Evolutionary conservation across 2,329 filamentous ascomycete genomes (phyloP), one percentile per base, ranked within the genome.

Genomic region (Pseudofabraea citricarpa): DNA sequence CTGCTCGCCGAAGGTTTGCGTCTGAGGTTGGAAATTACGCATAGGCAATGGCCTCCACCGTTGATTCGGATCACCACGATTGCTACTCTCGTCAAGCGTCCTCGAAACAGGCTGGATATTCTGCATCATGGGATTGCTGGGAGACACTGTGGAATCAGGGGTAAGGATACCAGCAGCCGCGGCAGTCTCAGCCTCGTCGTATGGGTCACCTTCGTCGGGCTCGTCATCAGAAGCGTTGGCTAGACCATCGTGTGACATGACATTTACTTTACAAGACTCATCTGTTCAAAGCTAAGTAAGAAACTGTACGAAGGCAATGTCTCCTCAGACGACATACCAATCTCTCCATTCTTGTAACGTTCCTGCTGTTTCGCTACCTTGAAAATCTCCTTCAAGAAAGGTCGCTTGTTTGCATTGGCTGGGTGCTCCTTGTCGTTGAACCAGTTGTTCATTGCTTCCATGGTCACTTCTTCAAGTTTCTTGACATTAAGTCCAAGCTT

Each of bases 301-400:
- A 22, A 18, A 15, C 20, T 36, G 8, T 3, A 33, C 10, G 22
- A 21, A 40, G 19, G 20, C 13, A 33, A 5, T 5, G 4, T 18
- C 13, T 16, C 9, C 16, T 15, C 13, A 4, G 15, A 24, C 16
- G 19, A 53, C 70, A 50, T 60, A 82, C 79, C 78, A 40, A 82
- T 75, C 53, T 80, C 75, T 20, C 70, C 72, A 33, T 73, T 71
- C 50, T 66, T 73, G 53, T 64, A 81, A 4, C 73, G 66, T 56
- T 82, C 77, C 49, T 84, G 75, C 22, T 67, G 61, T 43, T 64
- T 70, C 1, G 79, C 79, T 22, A 84, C 71, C 47, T 73, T 75
- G 64, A 84, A 83, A 7, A 83, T 74, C 54, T 83, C 79, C 41
- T 70, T 74, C 7, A 84, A 56, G 37, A 71, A 79, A 0, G 69